Evolutionary conservation across 2,329 filamentous ascomycete species (phyloP), one percentile per base, ranked within the genome.

Genomic region (Chaetomium strumarium): DNA sequence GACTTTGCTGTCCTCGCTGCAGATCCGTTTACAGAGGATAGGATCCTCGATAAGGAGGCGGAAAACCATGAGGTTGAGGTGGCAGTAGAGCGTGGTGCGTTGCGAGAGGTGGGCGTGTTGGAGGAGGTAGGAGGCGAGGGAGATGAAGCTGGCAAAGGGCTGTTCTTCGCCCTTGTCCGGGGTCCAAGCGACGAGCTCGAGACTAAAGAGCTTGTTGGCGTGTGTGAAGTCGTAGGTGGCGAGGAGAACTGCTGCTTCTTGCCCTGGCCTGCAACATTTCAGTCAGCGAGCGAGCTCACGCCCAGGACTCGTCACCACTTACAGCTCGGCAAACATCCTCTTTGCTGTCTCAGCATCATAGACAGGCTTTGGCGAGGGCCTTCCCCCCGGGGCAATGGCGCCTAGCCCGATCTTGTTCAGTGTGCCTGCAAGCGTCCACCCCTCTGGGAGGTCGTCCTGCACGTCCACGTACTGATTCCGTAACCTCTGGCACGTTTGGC

Each of bases 181-280:
- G 6, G 79, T 65, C 20, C 83, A 66, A 2, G 81, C 84, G 47
- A 96, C 81, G 40, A 99, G 72, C 62, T 86, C 91, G 67, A 88
- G 86, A 68, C 89, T 92, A 69, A 99, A 97, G 9, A 96, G 77
- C 70, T 96, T 97, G 73, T 97, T 99, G 33, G 91, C 87, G 65
- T 95, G 87, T 3, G 85, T 84, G 66, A 97, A 97, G 67, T 97
- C 93, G 67, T 97, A 99, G 0, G 89, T 85, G 0, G 90, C 85
- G 33, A 99, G 77, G 4, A 97, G 72, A 2, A 95, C 77, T 5
- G 91, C 84, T 14, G 90, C 87, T 67, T 91, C 84, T 53, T 84
- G 79, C 2, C 84, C 83, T 1, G 93, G 93, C 59, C 90, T 95
- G 49, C 10, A 9, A 31, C 12, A 36, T 29, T 59, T 44, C 51